Base-by-base conservation (phyloP, 768 basidiomycete genomes). In the Pisolithus microcarpus region DNA sequence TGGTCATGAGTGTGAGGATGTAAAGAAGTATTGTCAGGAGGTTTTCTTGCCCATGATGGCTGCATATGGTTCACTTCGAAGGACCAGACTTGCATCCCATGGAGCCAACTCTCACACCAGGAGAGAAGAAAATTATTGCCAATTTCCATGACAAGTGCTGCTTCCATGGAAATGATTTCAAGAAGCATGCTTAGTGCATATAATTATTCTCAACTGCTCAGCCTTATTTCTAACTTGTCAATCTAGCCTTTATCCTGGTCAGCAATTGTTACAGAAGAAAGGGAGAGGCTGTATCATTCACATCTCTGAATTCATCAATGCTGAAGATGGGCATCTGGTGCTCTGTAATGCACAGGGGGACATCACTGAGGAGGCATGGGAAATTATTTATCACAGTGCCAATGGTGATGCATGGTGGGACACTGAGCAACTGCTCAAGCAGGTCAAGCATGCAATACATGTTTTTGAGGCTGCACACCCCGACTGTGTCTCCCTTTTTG, bases 301-400 rank as follows among this genome's bases (percentile, higher is more conserved):
- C 59, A n/a, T 70, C 10, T 76, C 71, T 7, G 72, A 66, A 18
- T 74, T 74, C 48, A 69, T 75, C 43, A 63, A 66, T 46, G 58
- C 61, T 13, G 59, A 60, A 7, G 65, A 54, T 47, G 70, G 73
- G 0, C 61, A 57, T 5, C 56, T 74, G 13, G 52, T 68, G 31
- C 11, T 56, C 1, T 36, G 10, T 16, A 21, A 70, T 31, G 62
- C 70, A 48, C 16, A 51, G 43, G 52, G 56, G 7, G 31, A 48
- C 2, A 47, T 60, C 43, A 34, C 54, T 11, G 38, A 59, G 46
- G 63, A 67, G 43, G 65, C 63, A 24, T 19, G 49, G 7, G 43
- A 47, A 44, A 59, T 58, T 38, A 67, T 61, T 23, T 55, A 52
- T 49, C 47, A 48, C 11, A 51, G 51, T 16, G 47, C 54, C 7